Base-by-base conservation (phyloP, 2,329 filamentous ascomycete genomes). In the Aspergillus thermomutatus region DNA sequence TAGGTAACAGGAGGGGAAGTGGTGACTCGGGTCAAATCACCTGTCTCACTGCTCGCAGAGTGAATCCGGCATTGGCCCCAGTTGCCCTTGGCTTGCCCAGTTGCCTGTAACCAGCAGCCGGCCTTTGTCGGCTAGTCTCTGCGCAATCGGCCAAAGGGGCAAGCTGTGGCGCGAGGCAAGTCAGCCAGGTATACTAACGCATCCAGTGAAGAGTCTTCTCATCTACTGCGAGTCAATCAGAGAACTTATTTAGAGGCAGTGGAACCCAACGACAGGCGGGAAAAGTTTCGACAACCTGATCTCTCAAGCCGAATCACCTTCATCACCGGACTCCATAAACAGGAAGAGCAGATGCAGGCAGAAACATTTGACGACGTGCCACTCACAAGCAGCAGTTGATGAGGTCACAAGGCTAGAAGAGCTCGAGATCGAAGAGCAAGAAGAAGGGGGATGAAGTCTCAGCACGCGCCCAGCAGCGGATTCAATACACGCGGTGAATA, bases 391-490 rank as follows among this genome's bases (percentile, higher is more conserved):
- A 58, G 49, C 54, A 51, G 34, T 57, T 27, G 41, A 55, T 54
- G 49, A 54, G 52, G 50, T 60, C 54, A 60, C 51, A 52, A 48
- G 55, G 49, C 43, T 37, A 45, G 43, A 46, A 50, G 14, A 37
- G 14, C 31, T 37, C 31, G 5, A 17, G 28, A 14, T 37, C 31
- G 14, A 37, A 37, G 31, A 34, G 31, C 31, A 34, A 31, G 37
- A 19, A 49, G 46, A 50, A 58, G 55, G 56, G 57, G 53, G 53
- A 49, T 50, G 40, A 40, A 37, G 56, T 61, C 58, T 64, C 58
- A 63, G 60, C 55, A 65, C 51, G 62, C 63, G 63, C 63, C 58
- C 55, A 58, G 52, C 27, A 47, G 54, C 49, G 50, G 56, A 49
- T 54, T 34, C 37, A 27, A 61, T 56, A 53, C 47, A 58, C 51